These are phyloP conservation scores for Leccinum insolens DNA, from an alignment of 1,284 basidiomycete genomes.

Conservation along the genomic window DNA sequence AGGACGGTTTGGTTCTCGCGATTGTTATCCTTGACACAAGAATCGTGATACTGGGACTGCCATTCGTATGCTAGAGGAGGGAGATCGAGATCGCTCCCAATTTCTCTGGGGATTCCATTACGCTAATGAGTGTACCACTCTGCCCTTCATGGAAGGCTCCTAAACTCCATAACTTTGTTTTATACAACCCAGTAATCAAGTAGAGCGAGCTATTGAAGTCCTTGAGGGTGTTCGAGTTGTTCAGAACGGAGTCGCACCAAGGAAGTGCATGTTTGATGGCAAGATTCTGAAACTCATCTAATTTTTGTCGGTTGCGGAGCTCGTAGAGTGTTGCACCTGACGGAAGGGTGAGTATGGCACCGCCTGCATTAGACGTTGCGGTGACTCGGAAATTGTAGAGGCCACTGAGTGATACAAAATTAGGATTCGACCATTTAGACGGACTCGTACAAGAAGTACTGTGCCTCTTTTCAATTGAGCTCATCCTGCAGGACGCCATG, in stretches of 20 bases:
- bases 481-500: background rate
- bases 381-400: slow-evolving; percentile 3
- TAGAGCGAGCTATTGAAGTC: background rate
- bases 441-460: no score
- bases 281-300: slow-evolving; percentile 1
- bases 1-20: background rate
- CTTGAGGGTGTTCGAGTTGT: no score
- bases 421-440: no score
- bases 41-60: background rate
- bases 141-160: slow-evolving; percentile 8
- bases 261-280: slow-evolving; percentile 3
- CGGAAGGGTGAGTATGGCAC: slow-evolving; percentile 13
- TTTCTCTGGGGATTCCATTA: background rate
- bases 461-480: background rate
- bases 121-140: background rate
- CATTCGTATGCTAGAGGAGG: background rate
- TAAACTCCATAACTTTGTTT: slow-evolving; percentile 4
- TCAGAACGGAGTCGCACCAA: slow-evolving; percentile 3
- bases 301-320: background rate
- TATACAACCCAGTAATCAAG: slow-evolving; percentile 11
- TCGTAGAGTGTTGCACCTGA: slow-evolving; percentile 3
- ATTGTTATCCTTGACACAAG: background rate
- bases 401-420: no score
- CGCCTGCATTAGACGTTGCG: background rate
- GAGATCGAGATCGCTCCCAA: background rate